Conservation (phyloP, 1,284 basidiomycete genomes). For the Ceraceosorus guamensis region DNA sequence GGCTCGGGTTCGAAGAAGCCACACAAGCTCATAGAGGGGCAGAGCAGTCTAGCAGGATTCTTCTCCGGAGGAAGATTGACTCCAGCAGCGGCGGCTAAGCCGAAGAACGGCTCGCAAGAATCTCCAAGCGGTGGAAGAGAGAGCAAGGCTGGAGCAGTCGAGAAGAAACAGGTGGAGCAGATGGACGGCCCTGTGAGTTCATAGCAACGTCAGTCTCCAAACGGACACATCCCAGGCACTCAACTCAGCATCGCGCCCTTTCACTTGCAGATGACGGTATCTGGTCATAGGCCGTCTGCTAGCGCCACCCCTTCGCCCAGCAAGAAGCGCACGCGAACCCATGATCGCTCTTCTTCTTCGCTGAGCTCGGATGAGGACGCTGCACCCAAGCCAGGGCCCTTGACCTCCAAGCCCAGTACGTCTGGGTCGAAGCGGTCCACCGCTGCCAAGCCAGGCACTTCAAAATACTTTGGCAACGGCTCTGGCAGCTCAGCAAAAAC, state of each 20-base stretch:
- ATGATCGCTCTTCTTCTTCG: too few relatives aligned
- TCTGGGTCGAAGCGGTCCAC: conserved; percentile 11
- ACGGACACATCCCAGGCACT: too few relatives aligned
- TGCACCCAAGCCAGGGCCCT: conserved; percentile 37
- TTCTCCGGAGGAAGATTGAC: conserved; percentile 17
- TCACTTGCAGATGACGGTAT: conserved; percentile 9
- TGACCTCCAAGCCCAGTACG: conserved; percentile 17
- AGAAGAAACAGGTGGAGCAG: conserved; percentile 1
- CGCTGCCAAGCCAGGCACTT: conserved; percentile 1
- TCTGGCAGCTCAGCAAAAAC: too few relatives aligned
- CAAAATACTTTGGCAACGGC: too few relatives aligned
- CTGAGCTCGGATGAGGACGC: too few relatives aligned
- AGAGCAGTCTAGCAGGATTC: conserved; percentile 27
- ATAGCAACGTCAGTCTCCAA: too few relatives aligned
- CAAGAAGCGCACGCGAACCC: too few relatives aligned
- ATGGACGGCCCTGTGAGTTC: too few relatives aligned
- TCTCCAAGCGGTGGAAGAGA: too few relatives aligned
- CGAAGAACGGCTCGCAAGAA: neutral
- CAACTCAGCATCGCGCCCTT: too few relatives aligned
- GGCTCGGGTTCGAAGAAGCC: too few relatives aligned
- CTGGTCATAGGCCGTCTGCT: conserved; percentile 8
- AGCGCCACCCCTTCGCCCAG: conserved; percentile 12
- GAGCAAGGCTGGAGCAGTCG: neutral
- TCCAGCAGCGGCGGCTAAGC: neutral
- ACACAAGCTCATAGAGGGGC: conserved; percentile 16